These are phyloP conservation scores for Orbilia quercus DNA, from an alignment of 2,329 filamentous ascomycete species.

Conservation along the genomic window DNA sequence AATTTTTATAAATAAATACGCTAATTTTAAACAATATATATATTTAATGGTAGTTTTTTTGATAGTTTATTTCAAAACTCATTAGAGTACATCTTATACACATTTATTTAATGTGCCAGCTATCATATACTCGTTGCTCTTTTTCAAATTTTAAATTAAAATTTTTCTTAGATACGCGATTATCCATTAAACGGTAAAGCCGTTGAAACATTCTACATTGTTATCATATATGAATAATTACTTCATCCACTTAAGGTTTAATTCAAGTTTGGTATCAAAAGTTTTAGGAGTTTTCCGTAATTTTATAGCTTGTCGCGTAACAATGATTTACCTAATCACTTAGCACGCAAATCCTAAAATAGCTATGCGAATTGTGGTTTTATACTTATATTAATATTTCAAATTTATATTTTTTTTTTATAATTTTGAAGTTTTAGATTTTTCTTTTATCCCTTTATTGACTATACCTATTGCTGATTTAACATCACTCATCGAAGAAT, in stretches of 20 bases:
- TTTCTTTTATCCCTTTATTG: too few species aligned
- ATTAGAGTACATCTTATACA: slow-evolving; percentile 25
- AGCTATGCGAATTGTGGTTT: too few species aligned
- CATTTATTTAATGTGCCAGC: slow-evolving; percentile 3
- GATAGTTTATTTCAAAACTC: slow-evolving; percentile 17
- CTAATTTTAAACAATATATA: background rate
- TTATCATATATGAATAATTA: slow-evolving; percentile 9
- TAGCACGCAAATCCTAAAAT: slow-evolving; percentile 71
- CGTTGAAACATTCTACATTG: background rate
- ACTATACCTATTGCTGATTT: too few species aligned
- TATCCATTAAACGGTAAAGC: slow-evolving; percentile 6
- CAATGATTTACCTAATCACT: background rate
- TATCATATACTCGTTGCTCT: slow-evolving; percentile 20
- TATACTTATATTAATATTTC: too few species aligned
- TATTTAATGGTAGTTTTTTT: background rate
- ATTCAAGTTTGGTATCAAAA: slow-evolving; percentile 6
- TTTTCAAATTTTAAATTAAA: slow-evolving; percentile 13
- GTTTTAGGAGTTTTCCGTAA: slow-evolving; percentile 16
- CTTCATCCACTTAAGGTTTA: background rate
- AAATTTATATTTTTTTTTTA: too few species aligned
- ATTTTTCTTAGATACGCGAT: slow-evolving; percentile 17
- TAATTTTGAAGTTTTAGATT: too few species aligned
- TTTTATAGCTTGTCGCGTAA: slow-evolving; percentile 4
- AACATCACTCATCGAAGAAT: too few species aligned
- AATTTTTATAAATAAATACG: slow-evolving; percentile 1